These are phyloP conservation scores for Erythrophleum ivorense DNA, from an alignment of 331 rosid genomes.

Conservation along the genomic window DNA sequence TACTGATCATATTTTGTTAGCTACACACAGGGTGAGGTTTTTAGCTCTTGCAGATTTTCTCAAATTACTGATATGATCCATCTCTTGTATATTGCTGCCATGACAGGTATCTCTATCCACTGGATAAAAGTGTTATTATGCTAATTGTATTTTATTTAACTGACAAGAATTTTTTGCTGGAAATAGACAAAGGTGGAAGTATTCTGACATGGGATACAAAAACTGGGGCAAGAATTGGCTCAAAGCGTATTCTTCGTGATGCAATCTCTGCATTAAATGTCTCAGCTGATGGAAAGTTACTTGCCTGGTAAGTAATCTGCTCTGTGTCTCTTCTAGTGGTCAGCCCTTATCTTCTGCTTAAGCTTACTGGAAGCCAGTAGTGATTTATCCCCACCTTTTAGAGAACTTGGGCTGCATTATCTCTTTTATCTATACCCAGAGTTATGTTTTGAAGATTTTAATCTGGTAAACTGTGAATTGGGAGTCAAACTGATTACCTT, in stretches of 20 bases:
- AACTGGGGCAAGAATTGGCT: conserved; percentile 70
- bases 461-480: neutral
- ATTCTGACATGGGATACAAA: conserved; percentile 81
- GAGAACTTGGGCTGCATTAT: neutral
- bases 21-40: conserved; percentile 69
- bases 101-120: conserved; percentile 57
- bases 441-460: neutral
- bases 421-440: neutral
- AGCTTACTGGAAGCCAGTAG: conserved; percentile 17
- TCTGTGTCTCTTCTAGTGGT: conserved; percentile 31
- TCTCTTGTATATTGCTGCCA: conserved; percentile 65
- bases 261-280: conserved; percentile 68
- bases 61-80: conserved; percentile 48
- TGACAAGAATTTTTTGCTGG: conserved; percentile 34
- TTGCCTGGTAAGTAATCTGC: conserved; percentile 73
- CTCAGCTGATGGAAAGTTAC: conserved; percentile 81
- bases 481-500: neutral
- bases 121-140: conserved; percentile 31
- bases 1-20: conserved; percentile 43
- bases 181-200: conserved; percentile 73
- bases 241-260: conserved; percentile 69
- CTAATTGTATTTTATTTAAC: conserved; percentile 24
- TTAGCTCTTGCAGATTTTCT: conserved; percentile 85
- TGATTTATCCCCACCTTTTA: conserved; percentile 2
- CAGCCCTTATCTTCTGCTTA: conserved; percentile 21